These are phyloP conservation scores for Protostelium mycophagum DNA, from an alignment of 78 protist genomes.

Conservation along the genomic window DNA sequence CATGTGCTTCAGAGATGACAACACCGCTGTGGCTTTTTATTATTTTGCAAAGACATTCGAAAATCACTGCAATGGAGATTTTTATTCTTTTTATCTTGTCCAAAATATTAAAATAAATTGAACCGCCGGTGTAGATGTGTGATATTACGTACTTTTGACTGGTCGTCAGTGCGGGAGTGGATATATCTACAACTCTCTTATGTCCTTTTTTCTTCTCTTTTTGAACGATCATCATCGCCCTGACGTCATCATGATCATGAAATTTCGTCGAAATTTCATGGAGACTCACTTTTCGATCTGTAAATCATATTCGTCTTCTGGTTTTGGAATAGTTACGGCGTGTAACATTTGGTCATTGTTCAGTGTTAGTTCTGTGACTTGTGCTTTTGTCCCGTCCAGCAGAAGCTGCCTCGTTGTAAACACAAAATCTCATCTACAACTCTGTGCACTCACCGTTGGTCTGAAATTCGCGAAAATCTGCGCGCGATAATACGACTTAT, in stretches of 20 bases:
- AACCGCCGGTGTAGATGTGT: too few species aligned
- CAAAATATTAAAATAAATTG: too few species aligned
- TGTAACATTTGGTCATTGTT: not conserved
- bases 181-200: not conserved
- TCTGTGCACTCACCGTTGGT: not conserved
- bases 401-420: not conserved
- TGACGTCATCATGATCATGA: not conserved
- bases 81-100: too few species aligned
- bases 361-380: not conserved
- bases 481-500: not conserved
- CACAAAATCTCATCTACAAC: not conserved
- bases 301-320: not conserved
- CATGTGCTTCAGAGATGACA: not conserved
- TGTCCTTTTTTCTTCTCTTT: not conserved
- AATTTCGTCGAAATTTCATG: too few species aligned
- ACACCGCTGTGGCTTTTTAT: not conserved
- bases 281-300: not conserved
- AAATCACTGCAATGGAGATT: too few species aligned
- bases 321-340: not conserved
- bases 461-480: not conserved
- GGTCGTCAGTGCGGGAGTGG: too few species aligned
- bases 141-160: too few species aligned
- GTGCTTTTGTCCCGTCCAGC: not conserved
- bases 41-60: too few species aligned
- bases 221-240: not conserved